These are phyloP conservation scores for Vigna radiata DNA, from an alignment of 306 rosid species.

Conservation along the genomic window DNA sequence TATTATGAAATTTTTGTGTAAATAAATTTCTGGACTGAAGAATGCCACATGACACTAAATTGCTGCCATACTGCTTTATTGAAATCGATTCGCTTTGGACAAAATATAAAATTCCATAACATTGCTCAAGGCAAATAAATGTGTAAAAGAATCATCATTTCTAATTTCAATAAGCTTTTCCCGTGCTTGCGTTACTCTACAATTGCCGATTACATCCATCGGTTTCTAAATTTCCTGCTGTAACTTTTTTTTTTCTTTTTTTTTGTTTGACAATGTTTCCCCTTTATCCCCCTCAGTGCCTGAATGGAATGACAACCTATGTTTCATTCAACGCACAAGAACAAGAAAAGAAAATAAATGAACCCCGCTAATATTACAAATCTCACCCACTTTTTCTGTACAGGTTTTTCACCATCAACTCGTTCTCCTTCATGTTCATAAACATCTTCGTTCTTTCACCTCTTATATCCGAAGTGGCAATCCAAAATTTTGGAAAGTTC, in stretches of 20 bases:
- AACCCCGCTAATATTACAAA: constrained; percentile 77
- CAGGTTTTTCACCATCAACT: constrained; percentile 62
- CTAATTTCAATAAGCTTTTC: constrained; percentile 68
- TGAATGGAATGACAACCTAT: constrained; percentile 54
- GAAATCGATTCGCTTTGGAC: constrained; percentile 18
- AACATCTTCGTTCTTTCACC: constrained; percentile 32
- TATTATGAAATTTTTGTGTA: background rate
- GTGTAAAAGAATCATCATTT: constrained; percentile 69
- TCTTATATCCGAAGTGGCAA: constrained; percentile 77
- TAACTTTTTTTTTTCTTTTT: constrained; percentile 35
- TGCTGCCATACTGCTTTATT: constrained; percentile 30
- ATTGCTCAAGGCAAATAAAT: constrained; percentile 41
- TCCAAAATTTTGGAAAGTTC: constrained; percentile 96
- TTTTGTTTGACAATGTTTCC: constrained; percentile 54
- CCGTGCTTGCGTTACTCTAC: constrained; percentile 76
- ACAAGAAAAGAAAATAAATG: constrained; percentile 59
- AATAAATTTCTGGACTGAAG: constrained; percentile 18
- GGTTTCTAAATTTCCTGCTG: constrained; percentile 68
- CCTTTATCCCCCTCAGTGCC: constrained; percentile 41
- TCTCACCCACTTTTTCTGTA: constrained; percentile 84
- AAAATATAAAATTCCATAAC: constrained; percentile 31
- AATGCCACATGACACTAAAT: background rate
- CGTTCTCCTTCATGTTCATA: constrained; percentile 46
- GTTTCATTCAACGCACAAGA: constrained; percentile 64
- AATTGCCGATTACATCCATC: constrained; percentile 74